Evolutionary conservation across 2,329 filamentous ascomycete genomes (phyloP), one percentile per base, ranked within the genome.

Genomic region (Lasiodiplodia theobromae): DNA sequence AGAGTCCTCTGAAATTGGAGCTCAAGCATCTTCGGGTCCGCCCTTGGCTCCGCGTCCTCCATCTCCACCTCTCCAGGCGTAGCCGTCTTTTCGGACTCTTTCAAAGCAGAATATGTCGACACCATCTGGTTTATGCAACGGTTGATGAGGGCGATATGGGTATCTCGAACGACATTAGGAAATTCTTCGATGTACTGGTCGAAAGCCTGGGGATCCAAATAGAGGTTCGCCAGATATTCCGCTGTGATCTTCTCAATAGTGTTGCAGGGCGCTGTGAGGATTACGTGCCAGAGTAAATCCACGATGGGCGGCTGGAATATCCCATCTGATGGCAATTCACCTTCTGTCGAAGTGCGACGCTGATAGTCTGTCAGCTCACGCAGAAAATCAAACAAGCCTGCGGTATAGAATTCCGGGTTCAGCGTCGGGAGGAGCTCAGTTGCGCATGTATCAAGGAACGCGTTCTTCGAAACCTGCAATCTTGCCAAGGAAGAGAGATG

Each of bases 281-380:
- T 88, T 73, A 97, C 88, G 28, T 89, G 88, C 94, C 94, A 97
- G n/a, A 97, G 82, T 68, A 94, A 86, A 72, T 96, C 91, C 71
- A 84, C 82, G 7, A 84, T 84, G 4, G 84, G 86, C 70, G 83
- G 86, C 71, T 86, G 82, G 34, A 87, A 76, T 12, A 83, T n/a
- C 12, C 83, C 80, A 8, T 84, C 81, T 56, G 87, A 85, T 67
- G 87, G 84, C 25, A 88, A 78, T 23, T 63, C 53, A 16, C 37
- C 44, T 18, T 40, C n/a, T 14, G 21, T 21, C 4, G 38, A 66
- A n/a, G 44, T 65, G 21, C 56, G 66, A 31, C 49, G 40, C 38
- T 67, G 60, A 49, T 67, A 69, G 11, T 67, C 44, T 31, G 47
- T 51, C 51, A 49, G 21, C 28, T 84, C 83, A 51, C 85, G 83